Conservation (phyloP, 2,329 filamentous ascomycete species). For the Immersiporthe knoxdaviesiana region DNA sequence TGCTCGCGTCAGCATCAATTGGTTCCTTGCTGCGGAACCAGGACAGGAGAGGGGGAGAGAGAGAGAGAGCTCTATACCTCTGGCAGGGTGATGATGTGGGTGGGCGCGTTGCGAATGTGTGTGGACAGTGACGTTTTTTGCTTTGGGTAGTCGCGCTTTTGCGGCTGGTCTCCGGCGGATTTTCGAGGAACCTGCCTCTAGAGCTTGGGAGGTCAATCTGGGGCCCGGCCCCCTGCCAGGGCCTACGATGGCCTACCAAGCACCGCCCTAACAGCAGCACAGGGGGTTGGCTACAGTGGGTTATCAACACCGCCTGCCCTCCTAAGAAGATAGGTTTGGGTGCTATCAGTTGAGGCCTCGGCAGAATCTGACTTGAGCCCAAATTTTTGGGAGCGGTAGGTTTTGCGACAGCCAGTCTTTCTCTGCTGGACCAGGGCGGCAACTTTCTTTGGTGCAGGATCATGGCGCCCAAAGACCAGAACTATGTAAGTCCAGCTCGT, state of each 20-base stretch:
- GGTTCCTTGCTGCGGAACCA: not conserved
- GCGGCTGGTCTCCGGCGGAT: conserved; percentile 27
- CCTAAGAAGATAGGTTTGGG: not conserved
- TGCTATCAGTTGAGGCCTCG: conserved; percentile 1
- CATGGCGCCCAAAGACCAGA: conserved; percentile 17
- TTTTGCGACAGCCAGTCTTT: not conserved
- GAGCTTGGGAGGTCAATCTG: not conserved
- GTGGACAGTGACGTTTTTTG: conserved; percentile 31
- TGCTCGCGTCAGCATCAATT: conserved; percentile 32
- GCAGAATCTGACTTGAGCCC: conserved; percentile 25
- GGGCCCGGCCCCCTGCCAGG: conserved; percentile 1
- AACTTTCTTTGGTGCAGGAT: not conserved
- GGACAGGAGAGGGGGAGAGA: too few species aligned
- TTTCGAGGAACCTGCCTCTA: conserved; percentile 27
- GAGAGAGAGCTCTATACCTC: conserved; percentile 15
- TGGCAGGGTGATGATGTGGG: conserved; percentile 28
- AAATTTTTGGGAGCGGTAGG: conserved; percentile 17
- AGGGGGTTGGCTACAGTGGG: conserved; percentile 1
- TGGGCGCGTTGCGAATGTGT: conserved; percentile 25
- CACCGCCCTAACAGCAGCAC: conserved; percentile 18
- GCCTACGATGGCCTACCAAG: conserved; percentile 4
- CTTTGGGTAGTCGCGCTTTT: conserved; percentile 25
- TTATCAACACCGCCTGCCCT: conserved; percentile 24
- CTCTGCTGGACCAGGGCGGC: conserved; percentile 9
- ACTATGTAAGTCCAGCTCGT: not conserved